phyloP scores from a whole-genome alignment of 108 stramenopile genomes.

The Nitzschia palea region DNA sequence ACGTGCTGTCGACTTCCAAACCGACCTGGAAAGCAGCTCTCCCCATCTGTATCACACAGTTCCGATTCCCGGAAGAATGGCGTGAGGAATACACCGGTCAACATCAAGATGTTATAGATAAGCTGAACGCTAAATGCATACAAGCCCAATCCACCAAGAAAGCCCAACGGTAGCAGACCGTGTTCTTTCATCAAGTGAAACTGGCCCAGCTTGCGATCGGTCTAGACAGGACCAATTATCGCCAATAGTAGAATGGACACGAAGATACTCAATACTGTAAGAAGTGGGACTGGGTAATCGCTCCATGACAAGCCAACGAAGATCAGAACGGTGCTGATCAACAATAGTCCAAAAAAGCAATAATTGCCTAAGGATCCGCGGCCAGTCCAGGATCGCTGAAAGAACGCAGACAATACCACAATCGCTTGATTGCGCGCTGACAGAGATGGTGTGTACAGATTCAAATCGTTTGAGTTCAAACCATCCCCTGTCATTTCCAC shows the following conservation, averaged over 20 bases:
- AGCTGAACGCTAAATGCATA: slow-evolving; percentile 47
- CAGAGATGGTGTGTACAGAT: slow-evolving; percentile 24
- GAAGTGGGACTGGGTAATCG: background rate
- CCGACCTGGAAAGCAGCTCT: slow-evolving; percentile 4
- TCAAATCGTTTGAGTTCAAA: slow-evolving; percentile 3
- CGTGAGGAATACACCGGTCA: slow-evolving; percentile 43
- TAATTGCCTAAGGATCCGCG: slow-evolving; percentile 40
- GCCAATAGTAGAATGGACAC: slow-evolving; percentile 40
- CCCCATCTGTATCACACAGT: slow-evolving; percentile 5
- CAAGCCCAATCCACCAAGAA: slow-evolving; percentile 33
- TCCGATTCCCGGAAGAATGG: slow-evolving; percentile 33
- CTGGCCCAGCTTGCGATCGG: slow-evolving; percentile 33
- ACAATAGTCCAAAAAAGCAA: slow-evolving; percentile 23
- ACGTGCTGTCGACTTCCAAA: background rate
- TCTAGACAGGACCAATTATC: slow-evolving; percentile 44
- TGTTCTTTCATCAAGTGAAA: slow-evolving; percentile 53
- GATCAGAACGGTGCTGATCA: background rate
- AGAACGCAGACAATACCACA: slow-evolving; percentile 24
- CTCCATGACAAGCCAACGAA: slow-evolving; percentile 26
- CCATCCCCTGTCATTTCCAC: background rate
- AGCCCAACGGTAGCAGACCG: slow-evolving; percentile 40
- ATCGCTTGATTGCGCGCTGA: slow-evolving; percentile 26
- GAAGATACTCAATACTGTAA: slow-evolving; percentile 26
- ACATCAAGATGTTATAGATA: slow-evolving; percentile 34
- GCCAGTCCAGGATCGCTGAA: slow-evolving; percentile 40